phyloP scores from a whole-genome alignment of 768 basidiomycete species.

The Termitomyces heimii region DNA sequence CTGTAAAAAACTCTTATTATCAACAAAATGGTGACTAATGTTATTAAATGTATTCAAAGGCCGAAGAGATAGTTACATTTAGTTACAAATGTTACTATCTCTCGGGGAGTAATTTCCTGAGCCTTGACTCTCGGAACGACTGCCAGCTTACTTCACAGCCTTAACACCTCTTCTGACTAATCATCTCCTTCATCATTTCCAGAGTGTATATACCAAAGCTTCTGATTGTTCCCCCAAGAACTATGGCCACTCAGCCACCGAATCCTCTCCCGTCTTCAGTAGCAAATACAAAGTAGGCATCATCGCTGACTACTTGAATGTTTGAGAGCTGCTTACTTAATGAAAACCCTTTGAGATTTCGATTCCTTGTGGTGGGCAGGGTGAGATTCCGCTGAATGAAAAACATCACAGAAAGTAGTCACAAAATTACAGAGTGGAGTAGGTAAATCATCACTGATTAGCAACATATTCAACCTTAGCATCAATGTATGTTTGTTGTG shows the following conservation, averaged over 20 bases:
- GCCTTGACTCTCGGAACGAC: too few relatives aligned
- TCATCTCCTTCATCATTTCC: background rate
- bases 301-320: background rate
- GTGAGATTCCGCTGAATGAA: background rate
- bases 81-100: too few relatives aligned
- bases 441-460: slow-evolving; percentile 26
- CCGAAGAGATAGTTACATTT: too few relatives aligned
- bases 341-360: background rate
- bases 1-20: too few relatives aligned
- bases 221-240: background rate
- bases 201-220: background rate
- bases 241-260: background rate
- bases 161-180: too few relatives aligned
- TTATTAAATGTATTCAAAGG: too few relatives aligned
- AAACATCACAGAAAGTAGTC: background rate
- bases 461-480: slow-evolving; percentile 18
- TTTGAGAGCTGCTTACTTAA: background rate
- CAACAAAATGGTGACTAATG: too few relatives aligned
- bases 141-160: too few relatives aligned
- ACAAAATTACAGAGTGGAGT: slow-evolving; percentile 16
- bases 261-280: background rate
- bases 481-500: background rate
- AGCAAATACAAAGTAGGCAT: background rate
- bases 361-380: slow-evolving; percentile 1
- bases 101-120: too few relatives aligned